Conservation (phyloP, 495 filamentous ascomycete genomes). For the Daldinia loculata region DNA sequence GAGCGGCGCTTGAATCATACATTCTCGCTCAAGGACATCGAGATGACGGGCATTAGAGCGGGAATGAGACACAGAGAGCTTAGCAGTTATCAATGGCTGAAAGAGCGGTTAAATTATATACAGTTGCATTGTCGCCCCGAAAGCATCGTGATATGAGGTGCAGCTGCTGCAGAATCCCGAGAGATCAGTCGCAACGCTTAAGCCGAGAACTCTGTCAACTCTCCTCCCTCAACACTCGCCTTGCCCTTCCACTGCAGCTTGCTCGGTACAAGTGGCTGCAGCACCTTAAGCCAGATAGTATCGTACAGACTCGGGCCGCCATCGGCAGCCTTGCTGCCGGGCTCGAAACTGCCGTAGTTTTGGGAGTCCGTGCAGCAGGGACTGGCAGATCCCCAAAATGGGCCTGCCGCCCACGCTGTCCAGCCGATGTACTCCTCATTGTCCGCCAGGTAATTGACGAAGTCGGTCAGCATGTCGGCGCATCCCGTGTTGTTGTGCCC, state of each 20-base stretch:
- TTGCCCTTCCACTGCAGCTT: constrained; percentile 53
- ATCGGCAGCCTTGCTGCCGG: constrained; percentile 53
- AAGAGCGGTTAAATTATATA: not conserved
- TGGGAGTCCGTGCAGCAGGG: constrained; percentile 59
- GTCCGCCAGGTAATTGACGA: constrained; percentile 58
- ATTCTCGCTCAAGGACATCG: not conserved
- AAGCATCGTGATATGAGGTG: not conserved
- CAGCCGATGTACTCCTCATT: constrained; percentile 64
- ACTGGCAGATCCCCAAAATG: constrained; percentile 58
- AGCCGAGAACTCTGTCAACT: constrained; percentile 32
- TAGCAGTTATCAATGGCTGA: not conserved
- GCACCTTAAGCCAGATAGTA: constrained; percentile 54
- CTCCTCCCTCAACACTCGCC: constrained; percentile 49
- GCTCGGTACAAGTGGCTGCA: constrained; percentile 55
- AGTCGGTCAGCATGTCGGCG: constrained; percentile 52
- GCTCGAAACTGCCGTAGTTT: constrained; percentile 58
- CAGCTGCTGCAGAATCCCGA: not conserved
- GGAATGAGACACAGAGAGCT: not conserved
- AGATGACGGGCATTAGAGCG: not conserved
- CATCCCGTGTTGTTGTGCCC: constrained; percentile 59
- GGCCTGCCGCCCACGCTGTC: constrained; percentile 63
- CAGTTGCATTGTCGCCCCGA: not conserved
- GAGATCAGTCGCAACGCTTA: not conserved
- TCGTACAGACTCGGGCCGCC: constrained; percentile 57
- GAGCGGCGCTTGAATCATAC: not conserved